Percentiles rank a stretch among this genome's conserved stretches.
Evolutionary conservation across 2,329 filamentous ascomycete species (phyloP).

Genomic region (Beauveria sp.): DNA sequence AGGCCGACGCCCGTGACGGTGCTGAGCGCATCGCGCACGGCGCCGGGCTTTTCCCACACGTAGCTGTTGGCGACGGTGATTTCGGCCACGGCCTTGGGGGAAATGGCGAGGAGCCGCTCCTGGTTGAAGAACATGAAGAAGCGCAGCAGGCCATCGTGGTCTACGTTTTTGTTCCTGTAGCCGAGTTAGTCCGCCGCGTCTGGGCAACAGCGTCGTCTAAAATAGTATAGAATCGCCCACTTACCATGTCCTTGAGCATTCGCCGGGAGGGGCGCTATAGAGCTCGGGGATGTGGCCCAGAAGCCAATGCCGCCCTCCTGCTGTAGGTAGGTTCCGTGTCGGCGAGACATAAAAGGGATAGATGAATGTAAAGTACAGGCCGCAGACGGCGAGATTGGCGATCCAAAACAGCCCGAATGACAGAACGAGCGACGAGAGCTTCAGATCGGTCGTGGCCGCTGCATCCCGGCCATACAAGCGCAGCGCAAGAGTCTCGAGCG

Average conservation of each 20-base stretch:
- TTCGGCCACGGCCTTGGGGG: constrained; percentile 60
- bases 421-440: constrained; percentile 19
- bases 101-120: constrained; percentile 55
- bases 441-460: background rate
- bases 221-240: too few relatives aligned
- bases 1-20: constrained; percentile 63
- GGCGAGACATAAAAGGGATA: constrained; percentile 37
- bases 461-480: background rate
- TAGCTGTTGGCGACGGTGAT: constrained; percentile 62
- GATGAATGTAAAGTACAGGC: constrained; percentile 29
- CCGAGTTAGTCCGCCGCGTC: constrained; percentile 23
- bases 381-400: constrained; percentile 17
- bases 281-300: constrained; percentile 42
- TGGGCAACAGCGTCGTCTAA: too few relatives aligned
- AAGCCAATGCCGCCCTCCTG: constrained; percentile 34
- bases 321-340: constrained; percentile 36
- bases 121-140: constrained; percentile 56
- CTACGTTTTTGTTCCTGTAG: constrained; percentile 50
- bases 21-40: constrained; percentile 47
- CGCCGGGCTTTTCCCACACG: constrained; percentile 57
- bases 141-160: constrained; percentile 61
- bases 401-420: constrained; percentile 30
- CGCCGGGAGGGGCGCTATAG: constrained; percentile 29
- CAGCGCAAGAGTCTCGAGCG: background rate
- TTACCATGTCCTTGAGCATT: constrained; percentile 42